Evolutionary conservation across 345 rosid genomes (phyloP).

Genomic region (Eucalyptus regnans): DNA sequence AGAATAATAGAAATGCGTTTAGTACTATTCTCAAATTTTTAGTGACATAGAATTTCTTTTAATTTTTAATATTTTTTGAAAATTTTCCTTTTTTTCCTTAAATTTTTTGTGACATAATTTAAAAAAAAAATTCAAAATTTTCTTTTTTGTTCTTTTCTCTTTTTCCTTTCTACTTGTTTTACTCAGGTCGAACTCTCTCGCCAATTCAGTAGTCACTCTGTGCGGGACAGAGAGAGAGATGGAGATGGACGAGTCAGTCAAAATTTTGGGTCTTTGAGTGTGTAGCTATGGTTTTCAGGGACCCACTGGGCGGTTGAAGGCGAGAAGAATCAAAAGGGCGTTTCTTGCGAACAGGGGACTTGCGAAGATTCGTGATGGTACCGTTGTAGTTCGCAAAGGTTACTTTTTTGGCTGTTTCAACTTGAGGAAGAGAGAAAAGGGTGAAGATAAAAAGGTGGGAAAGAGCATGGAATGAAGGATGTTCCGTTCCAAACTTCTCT

Average conservation of each 20-base stretch:
- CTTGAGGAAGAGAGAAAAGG: not conserved
- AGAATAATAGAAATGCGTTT: too few species aligned
- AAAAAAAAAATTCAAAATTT: too few species aligned
- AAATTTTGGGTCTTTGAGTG: not conserved
- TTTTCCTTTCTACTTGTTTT: not conserved
- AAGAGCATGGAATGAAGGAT: not conserved
- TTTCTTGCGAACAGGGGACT: not conserved
- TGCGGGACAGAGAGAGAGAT: not conserved
- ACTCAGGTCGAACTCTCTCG: not conserved
- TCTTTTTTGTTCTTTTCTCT: too few species aligned
- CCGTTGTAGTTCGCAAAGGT: not conserved
- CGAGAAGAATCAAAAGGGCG: not conserved
- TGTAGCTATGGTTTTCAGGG: not conserved
- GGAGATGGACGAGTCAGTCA: not conserved
- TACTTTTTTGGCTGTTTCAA: not conserved
- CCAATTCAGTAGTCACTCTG: not conserved
- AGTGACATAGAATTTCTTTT: too few species aligned
- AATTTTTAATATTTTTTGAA: too few species aligned
- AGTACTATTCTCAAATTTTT: too few species aligned
- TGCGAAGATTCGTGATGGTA: not conserved
- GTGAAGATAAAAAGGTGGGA: not conserved
- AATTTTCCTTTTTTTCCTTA: too few species aligned
- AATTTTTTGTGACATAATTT: too few species aligned
- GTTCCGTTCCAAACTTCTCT: not conserved
- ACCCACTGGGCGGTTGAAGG: not conserved